Evolutionary conservation across 2,329 filamentous ascomycete species (phyloP).

Genomic region (Penicillium sp.): DNA sequence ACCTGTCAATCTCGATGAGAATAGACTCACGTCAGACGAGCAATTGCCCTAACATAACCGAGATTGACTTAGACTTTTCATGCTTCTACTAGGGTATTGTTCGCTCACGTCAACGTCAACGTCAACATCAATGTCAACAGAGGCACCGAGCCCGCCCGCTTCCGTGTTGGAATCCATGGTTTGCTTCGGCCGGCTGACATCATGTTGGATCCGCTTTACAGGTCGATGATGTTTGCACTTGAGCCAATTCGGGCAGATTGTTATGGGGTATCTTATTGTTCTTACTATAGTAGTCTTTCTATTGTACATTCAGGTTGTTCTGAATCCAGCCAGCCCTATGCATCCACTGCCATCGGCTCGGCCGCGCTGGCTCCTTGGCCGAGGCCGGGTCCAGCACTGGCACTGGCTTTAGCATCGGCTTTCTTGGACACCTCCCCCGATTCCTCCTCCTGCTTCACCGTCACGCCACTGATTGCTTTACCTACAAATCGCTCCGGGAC

Average conservation of each 20-base stretch:
- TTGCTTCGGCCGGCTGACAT: background rate
- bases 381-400: background rate
- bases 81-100: too few relatives aligned
- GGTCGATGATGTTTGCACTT: background rate
- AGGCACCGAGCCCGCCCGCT: background rate
- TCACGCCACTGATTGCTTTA: constrained; percentile 11
- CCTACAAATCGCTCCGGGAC: constrained; percentile 76
- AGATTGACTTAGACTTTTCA: too few relatives aligned
- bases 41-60: background rate
- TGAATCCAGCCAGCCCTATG: background rate
- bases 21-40: constrained; percentile 2
- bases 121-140: background rate
- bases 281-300: background rate
- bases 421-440: background rate
- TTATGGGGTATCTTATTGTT: background rate
- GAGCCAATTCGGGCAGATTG: background rate
- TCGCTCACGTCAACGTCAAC: too few relatives aligned
- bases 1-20: background rate
- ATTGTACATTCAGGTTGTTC: background rate
- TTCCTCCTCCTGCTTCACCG: constrained; percentile 13
- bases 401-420: background rate
- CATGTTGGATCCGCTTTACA: background rate
- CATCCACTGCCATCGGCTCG: constrained; percentile 24
- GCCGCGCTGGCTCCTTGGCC: background rate
- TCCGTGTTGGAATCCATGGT: background rate